phyloP scores from a whole-genome alignment of 2,329 filamentous ascomycete genomes.

The Colletotrichum tamarilloi region DNA sequence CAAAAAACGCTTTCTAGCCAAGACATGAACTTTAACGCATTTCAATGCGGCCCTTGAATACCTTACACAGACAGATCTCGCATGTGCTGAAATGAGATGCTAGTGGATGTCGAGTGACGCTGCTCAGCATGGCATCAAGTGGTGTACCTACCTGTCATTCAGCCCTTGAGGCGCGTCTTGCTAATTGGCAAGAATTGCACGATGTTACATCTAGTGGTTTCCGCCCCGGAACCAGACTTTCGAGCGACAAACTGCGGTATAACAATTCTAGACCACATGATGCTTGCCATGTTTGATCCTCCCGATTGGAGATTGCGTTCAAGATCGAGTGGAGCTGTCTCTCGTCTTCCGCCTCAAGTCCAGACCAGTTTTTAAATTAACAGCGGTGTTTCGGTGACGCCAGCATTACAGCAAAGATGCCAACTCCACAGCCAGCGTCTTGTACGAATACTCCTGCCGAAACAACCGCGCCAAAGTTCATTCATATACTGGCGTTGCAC shows the following conservation, averaged over 20 bases:
- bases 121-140: not conserved
- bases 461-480: not conserved
- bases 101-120: conserved; percentile 2
- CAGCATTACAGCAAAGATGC: conserved; percentile 2
- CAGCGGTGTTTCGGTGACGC: conserved; percentile 14
- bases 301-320: conserved; percentile 15
- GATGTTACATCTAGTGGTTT: not conserved
- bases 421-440: not conserved
- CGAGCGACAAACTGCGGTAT: not conserved
- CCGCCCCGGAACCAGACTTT: not conserved
- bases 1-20: not conserved
- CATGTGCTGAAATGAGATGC: conserved; percentile 4
- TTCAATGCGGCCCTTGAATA: not conserved
- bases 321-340: conserved; percentile 1
- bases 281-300: conserved; percentile 26
- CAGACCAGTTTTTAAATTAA: conserved; percentile 20
- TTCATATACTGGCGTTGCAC: not conserved
- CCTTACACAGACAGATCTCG: not conserved
- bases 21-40: conserved; percentile 22
- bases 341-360: not conserved
- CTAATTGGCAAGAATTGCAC: not conserved
- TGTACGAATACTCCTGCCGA: not conserved
- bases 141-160: not conserved
- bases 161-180: not conserved
- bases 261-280: not conserved